Evolutionary conservation across 2,329 filamentous ascomycete species (phyloP).

Genomic region (Coleophoma crateriformis): DNA sequence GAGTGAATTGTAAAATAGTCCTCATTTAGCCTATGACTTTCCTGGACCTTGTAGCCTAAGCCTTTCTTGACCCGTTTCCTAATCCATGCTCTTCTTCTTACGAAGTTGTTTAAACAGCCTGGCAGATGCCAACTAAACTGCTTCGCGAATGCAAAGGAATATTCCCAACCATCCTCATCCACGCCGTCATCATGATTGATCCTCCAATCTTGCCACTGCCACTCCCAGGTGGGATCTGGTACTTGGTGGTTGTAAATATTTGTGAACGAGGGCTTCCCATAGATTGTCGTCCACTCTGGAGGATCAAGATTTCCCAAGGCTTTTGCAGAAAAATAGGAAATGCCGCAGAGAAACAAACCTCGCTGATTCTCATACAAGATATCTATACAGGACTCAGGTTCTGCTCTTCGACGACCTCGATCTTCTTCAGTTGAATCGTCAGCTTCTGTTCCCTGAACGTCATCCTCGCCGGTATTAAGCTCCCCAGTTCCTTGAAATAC

Average conservation of each 20-base stretch:
- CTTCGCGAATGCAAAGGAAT: conserved; percentile 79
- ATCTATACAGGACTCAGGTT: conserved; percentile 61
- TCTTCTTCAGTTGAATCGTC: conserved; percentile 1
- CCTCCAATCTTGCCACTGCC: conserved; percentile 66
- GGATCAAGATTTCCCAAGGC: conserved; percentile 85
- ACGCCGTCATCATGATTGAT: conserved; percentile 69
- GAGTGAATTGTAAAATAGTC: conserved; percentile 78
- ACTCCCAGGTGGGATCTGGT: conserved; percentile 92
- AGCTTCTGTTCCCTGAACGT: neutral
- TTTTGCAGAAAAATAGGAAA: conserved; percentile 81
- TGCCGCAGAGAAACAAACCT: conserved; percentile 82
- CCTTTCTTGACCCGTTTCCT: conserved; percentile 67
- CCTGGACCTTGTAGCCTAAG: conserved; percentile 29
- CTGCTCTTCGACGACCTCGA: conserved; percentile 22
- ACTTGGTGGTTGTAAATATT: conserved; percentile 82
- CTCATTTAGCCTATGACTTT: conserved; percentile 62
- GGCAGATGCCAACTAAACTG: conserved; percentile 82
- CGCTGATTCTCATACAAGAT: conserved; percentile 94
- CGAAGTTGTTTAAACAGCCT: conserved; percentile 91
- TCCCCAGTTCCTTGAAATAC: neutral
- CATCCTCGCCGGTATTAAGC: conserved; percentile 3
- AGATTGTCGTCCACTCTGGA: conserved; percentile 75
- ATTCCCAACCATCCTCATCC: conserved; percentile 93
- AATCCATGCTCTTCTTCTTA: conserved; percentile 84
- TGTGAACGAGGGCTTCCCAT: conserved; percentile 54